Evolutionary conservation across 2,329 filamentous ascomycete species (phyloP).

Genomic region (Fusarium continuum): DNA sequence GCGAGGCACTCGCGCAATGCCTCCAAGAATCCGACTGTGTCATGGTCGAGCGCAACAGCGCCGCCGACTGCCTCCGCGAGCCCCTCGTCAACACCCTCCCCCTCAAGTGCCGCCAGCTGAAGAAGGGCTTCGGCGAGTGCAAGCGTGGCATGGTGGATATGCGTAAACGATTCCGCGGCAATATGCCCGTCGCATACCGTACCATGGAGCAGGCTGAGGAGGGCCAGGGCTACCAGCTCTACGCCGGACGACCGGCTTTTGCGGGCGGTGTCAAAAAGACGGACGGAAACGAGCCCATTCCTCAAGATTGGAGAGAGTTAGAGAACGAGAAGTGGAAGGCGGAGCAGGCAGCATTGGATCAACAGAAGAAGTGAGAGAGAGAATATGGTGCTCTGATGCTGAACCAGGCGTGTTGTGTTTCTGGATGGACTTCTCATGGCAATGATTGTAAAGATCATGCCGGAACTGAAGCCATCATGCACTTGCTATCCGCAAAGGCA

Average conservation of each 20-base stretch:
- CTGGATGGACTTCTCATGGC: background rate
- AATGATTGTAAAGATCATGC: background rate
- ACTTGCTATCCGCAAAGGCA: background rate
- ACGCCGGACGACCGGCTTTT: constrained; percentile 80
- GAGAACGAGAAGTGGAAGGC: constrained; percentile 68
- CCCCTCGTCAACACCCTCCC: constrained; percentile 86
- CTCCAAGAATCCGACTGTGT: constrained; percentile 97
- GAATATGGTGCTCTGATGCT: background rate
- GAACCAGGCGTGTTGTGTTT: background rate
- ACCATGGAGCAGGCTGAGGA: constrained; percentile 66
- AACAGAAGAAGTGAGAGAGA: constrained; percentile 38
- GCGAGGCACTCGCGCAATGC: constrained; percentile 90
- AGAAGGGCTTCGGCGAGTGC: constrained; percentile 93
- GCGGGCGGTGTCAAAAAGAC: constrained; percentile 70
- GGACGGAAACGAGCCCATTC: constrained; percentile 71
- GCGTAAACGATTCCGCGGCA: constrained; percentile 97
- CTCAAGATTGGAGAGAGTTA: constrained; percentile 69
- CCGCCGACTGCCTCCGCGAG: constrained; percentile 85
- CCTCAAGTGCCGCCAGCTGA: constrained; percentile 88
- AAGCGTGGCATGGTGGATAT: constrained; percentile 97
- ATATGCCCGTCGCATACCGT: constrained; percentile 79
- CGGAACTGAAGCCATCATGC: background rate
- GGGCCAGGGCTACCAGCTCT: constrained; percentile 73
- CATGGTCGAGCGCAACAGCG: constrained; percentile 87
- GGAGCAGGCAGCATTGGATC: constrained; percentile 46